These are phyloP conservation scores for Komagataella populi DNA, from an alignment of 805 yeast genomes.

Conservation along the genomic window DNA sequence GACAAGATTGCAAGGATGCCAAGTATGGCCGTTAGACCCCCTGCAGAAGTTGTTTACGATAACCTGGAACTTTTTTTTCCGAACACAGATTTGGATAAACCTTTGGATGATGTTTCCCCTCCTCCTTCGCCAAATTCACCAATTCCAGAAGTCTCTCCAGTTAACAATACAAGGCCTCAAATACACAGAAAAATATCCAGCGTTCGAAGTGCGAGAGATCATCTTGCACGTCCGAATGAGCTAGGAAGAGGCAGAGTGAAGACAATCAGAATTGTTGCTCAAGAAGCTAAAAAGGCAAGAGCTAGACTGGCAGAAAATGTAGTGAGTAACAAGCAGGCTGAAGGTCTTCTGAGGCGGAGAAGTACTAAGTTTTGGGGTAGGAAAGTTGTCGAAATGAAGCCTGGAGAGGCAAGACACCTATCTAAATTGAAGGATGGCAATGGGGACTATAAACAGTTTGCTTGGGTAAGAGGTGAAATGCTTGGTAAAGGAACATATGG, in stretches of 20 bases:
- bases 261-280: conserved; percentile 85
- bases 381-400: conserved; percentile 78
- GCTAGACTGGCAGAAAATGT: conserved; percentile 18
- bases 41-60: conserved; percentile 86
- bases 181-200: conserved; percentile 29
- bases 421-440: conserved; percentile 50
- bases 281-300: conserved; percentile 68
- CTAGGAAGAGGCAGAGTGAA: conserved; percentile 50
- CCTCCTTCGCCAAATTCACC: conserved; percentile 35
- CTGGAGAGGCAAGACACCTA: conserved; percentile 49
- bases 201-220: conserved; percentile 19
- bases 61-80: conserved; percentile 91
- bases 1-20: not conserved
- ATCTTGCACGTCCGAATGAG: conserved; percentile 3
- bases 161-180: conserved; percentile 14
- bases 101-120: conserved; percentile 58
- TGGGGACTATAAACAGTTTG: conserved; percentile 73
- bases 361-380: conserved; percentile 99
- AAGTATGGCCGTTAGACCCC: conserved; percentile 69
- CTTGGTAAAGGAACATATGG: conserved; percentile 97
- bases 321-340: conserved; percentile 5
- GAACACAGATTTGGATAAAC: conserved; percentile 79
- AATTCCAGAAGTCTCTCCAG: conserved; percentile 1
- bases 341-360: conserved; percentile 42
- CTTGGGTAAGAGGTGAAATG: conserved; percentile 96